These are phyloP conservation scores for Larix sibirica DNA, from an alignment of 83 land plant genomes.

Conservation along the genomic window DNA sequence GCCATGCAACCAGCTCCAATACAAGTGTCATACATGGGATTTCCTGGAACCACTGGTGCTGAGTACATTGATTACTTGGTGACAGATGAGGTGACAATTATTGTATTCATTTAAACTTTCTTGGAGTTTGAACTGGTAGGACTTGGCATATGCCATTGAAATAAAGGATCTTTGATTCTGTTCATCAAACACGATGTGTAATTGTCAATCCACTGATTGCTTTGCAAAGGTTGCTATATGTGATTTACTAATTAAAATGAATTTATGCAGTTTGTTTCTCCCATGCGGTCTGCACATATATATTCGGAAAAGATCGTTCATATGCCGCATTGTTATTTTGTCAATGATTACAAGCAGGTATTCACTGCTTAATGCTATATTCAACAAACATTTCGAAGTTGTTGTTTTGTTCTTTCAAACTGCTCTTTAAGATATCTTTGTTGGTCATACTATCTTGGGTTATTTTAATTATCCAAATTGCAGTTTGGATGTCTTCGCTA, in stretches of 20 bases:
- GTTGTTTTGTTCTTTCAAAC: neutral
- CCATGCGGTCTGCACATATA: constrained; percentile 69
- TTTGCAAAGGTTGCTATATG: neutral
- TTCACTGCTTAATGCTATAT: neutral
- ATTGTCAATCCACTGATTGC: neutral
- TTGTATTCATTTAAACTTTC: neutral
- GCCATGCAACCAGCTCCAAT: constrained; percentile 99
- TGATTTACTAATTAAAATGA: constrained; percentile 10
- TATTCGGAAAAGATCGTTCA: constrained; percentile 97
- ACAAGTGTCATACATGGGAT: constrained; percentile 99
- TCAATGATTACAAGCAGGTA: constrained; percentile 99
- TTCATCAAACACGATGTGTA: neutral
- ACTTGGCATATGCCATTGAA: too few species aligned
- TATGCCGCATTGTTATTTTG: constrained; percentile 99
- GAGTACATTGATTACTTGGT: constrained; percentile 92
- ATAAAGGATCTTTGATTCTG: too few species aligned
- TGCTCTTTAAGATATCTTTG: too few species aligned
- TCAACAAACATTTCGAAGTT: neutral
- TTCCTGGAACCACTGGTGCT: constrained; percentile 99
- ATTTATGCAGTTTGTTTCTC: constrained; percentile 93
- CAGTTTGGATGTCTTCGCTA: neutral
- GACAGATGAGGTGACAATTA: constrained; percentile 85
- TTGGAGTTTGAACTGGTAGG: too few species aligned
- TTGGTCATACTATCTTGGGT: too few species aligned
- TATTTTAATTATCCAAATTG: too few species aligned